Conservation (phyloP, 257 asterid genomes). For the Voacanga thouarsii region DNA sequence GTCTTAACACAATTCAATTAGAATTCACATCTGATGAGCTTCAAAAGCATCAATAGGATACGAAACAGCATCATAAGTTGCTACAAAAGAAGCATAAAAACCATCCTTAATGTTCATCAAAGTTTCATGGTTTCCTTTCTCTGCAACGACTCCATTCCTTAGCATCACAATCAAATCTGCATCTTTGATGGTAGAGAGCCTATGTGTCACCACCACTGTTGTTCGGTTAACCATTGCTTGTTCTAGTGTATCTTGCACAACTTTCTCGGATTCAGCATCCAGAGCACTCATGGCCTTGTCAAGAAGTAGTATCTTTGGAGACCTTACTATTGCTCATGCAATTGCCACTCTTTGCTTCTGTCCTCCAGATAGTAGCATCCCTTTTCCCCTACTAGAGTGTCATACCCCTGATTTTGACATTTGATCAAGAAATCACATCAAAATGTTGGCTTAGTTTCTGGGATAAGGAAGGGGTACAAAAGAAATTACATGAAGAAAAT, state of each 20-base stretch:
- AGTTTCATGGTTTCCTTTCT: conserved; percentile 12
- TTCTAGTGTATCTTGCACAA: conserved; percentile 35
- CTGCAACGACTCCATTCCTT: conserved; percentile 7
- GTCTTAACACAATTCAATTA: no score
- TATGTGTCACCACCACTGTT: conserved; percentile 35
- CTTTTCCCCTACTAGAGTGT: conserved; percentile 26
- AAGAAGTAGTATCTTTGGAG: conserved; percentile 20
- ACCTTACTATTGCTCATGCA: conserved; percentile 22
- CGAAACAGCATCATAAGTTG: neutral
- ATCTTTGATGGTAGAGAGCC: conserved; percentile 17
- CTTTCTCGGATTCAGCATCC: conserved; percentile 35
- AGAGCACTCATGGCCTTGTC: conserved; percentile 28
- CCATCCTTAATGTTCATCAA: neutral
- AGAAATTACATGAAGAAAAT: neutral
- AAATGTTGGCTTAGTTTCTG: neutral
- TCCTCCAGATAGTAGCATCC: conserved; percentile 27
- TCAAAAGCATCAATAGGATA: neutral
- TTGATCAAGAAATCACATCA: neutral
- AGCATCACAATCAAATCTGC: conserved; percentile 7
- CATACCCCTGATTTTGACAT: conserved; percentile 22
- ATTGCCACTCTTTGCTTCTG: conserved; percentile 30
- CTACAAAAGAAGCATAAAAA: conserved; percentile 1
- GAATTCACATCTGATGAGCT: no score
- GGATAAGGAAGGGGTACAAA: neutral
- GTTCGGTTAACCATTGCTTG: conserved; percentile 32